These are phyloP conservation scores for Cercospora berteroae DNA, from an alignment of 2,329 filamentous ascomycete genomes.

Conservation along the genomic window DNA sequence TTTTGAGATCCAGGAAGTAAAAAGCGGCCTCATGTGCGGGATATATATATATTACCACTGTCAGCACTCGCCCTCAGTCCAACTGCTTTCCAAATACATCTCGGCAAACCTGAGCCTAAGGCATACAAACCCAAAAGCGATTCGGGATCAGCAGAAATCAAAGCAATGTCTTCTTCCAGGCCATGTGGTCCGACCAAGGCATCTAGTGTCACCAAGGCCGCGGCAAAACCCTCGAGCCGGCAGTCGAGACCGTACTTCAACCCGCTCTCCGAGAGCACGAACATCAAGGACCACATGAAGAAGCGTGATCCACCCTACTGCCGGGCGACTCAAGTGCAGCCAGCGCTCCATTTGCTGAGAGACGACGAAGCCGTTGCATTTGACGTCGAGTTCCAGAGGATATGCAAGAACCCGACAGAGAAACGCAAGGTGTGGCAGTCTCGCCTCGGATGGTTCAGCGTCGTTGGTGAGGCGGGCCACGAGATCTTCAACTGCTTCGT, in stretches of 20 bases:
- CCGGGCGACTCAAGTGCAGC: not conserved
- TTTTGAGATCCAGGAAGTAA: not conserved
- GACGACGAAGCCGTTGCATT: not conserved
- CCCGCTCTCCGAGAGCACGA: not conserved
- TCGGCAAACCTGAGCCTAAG: not conserved
- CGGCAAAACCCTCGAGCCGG: not conserved
- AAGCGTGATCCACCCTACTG: not conserved
- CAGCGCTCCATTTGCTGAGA: not conserved
- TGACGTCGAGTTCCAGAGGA: not conserved
- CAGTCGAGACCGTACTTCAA: not conserved
- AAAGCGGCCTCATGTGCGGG: not conserved
- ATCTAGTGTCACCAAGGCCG: not conserved
- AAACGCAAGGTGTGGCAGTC: not conserved
- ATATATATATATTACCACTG: not conserved
- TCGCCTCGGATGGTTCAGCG: not conserved
- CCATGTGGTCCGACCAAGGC: not conserved
- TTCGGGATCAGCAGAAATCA: not conserved
- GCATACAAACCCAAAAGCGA: not conserved
- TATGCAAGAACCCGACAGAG: not conserved
- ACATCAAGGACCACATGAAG: not conserved
- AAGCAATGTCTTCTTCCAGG: not conserved
- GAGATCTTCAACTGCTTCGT: conserved; percentile 15
- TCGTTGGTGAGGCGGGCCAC: not conserved
- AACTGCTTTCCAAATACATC: not conserved
- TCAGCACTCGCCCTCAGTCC: not conserved